These are phyloP conservation scores for Geum urbanum DNA, from an alignment of 306 rosid species.

Conservation along the genomic window DNA sequence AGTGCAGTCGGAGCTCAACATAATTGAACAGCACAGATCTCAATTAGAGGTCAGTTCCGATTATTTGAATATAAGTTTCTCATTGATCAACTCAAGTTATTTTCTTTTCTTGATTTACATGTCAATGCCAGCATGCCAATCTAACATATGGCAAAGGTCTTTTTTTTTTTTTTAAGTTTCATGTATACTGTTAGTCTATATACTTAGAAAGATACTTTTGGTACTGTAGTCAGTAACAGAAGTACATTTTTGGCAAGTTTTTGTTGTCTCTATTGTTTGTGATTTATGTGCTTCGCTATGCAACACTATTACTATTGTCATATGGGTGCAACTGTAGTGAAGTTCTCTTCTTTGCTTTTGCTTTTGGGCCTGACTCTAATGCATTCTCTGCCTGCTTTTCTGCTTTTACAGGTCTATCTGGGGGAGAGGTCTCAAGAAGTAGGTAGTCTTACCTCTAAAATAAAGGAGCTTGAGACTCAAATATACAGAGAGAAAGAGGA, in stretches of 20 bases:
- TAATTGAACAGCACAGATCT: constrained; percentile 52
- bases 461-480: constrained; percentile 84
- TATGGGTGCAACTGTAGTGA: not conserved
- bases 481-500: constrained; percentile 66
- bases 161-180: not conserved
- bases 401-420: constrained; percentile 40
- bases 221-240: not conserved
- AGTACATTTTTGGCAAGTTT: not conserved
- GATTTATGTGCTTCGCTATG: not conserved
- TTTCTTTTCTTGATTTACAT: not conserved
- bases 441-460: constrained; percentile 76
- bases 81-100: not conserved
- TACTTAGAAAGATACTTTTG: not conserved
- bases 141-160: not conserved
- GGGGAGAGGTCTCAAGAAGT: constrained; percentile 81
- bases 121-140: not conserved
- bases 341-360: not conserved
- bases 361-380: not conserved
- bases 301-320: not conserved
- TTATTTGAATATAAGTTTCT: constrained; percentile 26
- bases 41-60: constrained; percentile 62
- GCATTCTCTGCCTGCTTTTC: not conserved
- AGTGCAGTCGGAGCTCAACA: constrained; percentile 48
- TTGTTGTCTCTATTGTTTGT: not conserved
- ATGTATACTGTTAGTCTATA: not conserved